phyloP scores from a whole-genome alignment of 306 rosid species.

The Macrotyloma uniflorum region DNA sequence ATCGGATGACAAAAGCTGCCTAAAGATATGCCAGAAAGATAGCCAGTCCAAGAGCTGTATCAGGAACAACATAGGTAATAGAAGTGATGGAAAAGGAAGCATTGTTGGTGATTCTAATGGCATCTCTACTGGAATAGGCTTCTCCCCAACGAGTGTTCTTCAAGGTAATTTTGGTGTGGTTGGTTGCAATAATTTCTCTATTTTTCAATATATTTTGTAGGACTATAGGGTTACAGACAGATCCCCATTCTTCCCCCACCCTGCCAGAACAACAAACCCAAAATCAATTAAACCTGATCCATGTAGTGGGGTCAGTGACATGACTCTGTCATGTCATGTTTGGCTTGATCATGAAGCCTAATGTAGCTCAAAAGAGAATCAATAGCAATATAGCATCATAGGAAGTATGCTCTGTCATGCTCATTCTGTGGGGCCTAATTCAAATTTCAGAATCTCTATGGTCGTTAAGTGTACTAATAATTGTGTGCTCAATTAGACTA shows the following conservation, averaged over 20 bases:
- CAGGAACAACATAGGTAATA: conserved; percentile 14
- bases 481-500: not conserved
- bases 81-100: conserved; percentile 39
- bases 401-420: conserved; percentile 1
- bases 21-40: conserved; percentile 37
- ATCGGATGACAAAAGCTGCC: conserved; percentile 6
- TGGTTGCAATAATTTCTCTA: not conserved
- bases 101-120: conserved; percentile 33
- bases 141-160: conserved; percentile 86
- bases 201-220: not conserved
- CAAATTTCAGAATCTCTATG: not conserved
- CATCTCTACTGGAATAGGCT: conserved; percentile 50
- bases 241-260: not conserved
- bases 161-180: conserved; percentile 51
- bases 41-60: conserved; percentile 28
- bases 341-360: not conserved
- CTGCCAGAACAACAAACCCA: not conserved
- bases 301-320: not conserved
- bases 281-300: not conserved
- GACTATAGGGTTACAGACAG: not conserved
- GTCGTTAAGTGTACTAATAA: not conserved
- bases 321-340: not conserved
- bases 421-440: conserved; percentile 1
- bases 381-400: not conserved
- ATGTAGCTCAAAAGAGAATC: not conserved